These are phyloP conservation scores for Aspergillus intermedius DNA, from an alignment of 2,329 filamentous ascomycete species.

Conservation along the genomic window DNA sequence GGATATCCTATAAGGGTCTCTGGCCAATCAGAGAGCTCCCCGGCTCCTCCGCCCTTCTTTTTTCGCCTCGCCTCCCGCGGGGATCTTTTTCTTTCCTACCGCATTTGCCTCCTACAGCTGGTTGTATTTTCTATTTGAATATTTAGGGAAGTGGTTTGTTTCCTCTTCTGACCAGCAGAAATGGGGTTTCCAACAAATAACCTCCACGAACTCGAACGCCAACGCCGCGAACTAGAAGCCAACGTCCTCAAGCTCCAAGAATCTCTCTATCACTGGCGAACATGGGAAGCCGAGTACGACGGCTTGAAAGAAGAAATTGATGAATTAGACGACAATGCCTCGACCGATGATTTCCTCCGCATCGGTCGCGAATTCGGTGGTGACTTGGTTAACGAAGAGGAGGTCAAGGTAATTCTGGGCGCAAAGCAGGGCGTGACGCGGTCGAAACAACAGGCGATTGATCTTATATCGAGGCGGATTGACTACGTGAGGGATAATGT, in stretches of 20 bases:
- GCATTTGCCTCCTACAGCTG: not conserved
- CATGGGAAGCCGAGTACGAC: conserved; percentile 88
- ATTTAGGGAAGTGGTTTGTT: too few species aligned
- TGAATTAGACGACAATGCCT: conserved; percentile 44
- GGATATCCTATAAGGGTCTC: conserved; percentile 6
- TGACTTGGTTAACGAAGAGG: conserved; percentile 40
- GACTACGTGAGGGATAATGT: conserved; percentile 88
- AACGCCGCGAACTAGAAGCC: conserved; percentile 67
- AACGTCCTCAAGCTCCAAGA: conserved; percentile 67
- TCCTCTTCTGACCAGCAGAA: not conserved
- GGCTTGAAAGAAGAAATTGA: conserved; percentile 75
- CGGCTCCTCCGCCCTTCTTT: conserved; percentile 11
- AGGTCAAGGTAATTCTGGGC: conserved; percentile 51
- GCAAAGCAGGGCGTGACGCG: conserved; percentile 40
- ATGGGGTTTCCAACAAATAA: conserved; percentile 42
- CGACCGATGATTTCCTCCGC: conserved; percentile 50
- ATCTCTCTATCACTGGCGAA: conserved; percentile 79
- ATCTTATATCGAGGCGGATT: conserved; percentile 65
- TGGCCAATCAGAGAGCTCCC: conserved; percentile 17
- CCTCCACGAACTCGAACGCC: conserved; percentile 65
- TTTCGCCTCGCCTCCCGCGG: conserved; percentile 10
- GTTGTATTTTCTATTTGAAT: not conserved
- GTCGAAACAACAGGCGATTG: conserved; percentile 57
- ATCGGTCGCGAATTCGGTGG: conserved; percentile 41
- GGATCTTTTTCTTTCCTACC: conserved; percentile 4